Evolutionary conservation across 306 rosid species (phyloP).

Genomic region (Citrullus amarus): DNA sequence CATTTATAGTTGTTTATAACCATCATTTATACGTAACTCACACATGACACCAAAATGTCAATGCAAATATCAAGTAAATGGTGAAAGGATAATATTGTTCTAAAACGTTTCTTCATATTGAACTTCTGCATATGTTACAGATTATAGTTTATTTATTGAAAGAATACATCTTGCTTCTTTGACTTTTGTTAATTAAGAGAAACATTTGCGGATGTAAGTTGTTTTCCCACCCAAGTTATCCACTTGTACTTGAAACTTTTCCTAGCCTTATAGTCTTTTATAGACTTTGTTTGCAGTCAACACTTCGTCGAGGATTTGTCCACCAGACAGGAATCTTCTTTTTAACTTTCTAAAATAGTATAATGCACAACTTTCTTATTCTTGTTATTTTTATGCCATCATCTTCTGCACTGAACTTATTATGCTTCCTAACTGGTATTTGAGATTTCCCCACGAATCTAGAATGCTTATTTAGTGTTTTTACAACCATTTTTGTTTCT

Average conservation of each 20-base stretch:
- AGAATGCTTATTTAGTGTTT: not conserved
- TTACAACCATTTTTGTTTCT: not conserved
- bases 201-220: not conserved
- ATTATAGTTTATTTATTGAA: not conserved
- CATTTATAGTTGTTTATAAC: too few relatives aligned
- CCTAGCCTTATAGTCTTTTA: not conserved
- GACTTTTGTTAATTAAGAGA: not conserved
- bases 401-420: not conserved
- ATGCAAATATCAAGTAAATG: too few relatives aligned
- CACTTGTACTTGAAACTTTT: not conserved
- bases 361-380: not conserved
- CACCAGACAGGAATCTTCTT: not conserved
- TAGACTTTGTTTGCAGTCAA: not conserved
- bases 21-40: too few relatives aligned
- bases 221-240: not conserved
- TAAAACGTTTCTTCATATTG: too few relatives aligned
- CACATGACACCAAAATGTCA: too few relatives aligned
- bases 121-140: not conserved
- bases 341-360: not conserved
- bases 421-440: not conserved
- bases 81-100: too few relatives aligned
- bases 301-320: not conserved
- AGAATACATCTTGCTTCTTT: not conserved
- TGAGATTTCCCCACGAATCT: not conserved
- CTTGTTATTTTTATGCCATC: not conserved